Percentiles rank a stretch among this genome's conserved stretches.
These are phyloP conservation scores for Trypanosoma caninum DNA, from an alignment of 208 protist genomes.

Conservation along the genomic window DNA sequence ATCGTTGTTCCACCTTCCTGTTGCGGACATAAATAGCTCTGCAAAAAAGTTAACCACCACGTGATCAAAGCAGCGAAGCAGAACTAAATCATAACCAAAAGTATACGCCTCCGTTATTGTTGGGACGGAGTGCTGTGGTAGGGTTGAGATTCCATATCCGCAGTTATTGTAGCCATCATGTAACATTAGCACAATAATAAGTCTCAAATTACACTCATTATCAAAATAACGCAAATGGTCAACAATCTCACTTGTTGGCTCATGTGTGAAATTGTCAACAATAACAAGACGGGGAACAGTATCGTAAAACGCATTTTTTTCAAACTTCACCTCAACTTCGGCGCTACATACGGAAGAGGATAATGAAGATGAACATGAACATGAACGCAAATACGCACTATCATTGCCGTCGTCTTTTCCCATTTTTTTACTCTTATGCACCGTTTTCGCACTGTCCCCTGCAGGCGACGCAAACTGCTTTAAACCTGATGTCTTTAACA, in stretches of 20 bases:
- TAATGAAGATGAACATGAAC: too few species aligned
- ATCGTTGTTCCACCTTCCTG: slow-evolving; percentile 73
- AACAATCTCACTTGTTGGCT: slow-evolving; percentile 64
- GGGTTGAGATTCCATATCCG: slow-evolving; percentile 38
- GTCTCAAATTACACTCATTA: slow-evolving; percentile 49
- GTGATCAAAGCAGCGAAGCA: slow-evolving; percentile 74
- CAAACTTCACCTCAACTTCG: slow-evolving; percentile 4
- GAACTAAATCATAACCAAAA: slow-evolving; percentile 74
- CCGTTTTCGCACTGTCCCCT: too few species aligned
- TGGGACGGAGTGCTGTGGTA: slow-evolving; percentile 40
- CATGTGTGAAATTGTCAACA: slow-evolving; percentile 81
- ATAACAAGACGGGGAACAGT: slow-evolving; percentile 63
- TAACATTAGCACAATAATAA: slow-evolving; percentile 70
- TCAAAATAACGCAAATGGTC: slow-evolving; percentile 69
- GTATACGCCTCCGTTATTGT: slow-evolving; percentile 59
- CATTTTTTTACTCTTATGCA: not conserved
- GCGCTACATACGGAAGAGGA: slow-evolving; percentile 41
- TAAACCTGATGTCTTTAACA: too few species aligned
- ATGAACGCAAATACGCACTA: too few species aligned
- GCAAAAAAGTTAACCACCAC: slow-evolving; percentile 74
- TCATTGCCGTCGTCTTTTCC: not conserved
- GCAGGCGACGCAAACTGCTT: too few species aligned
- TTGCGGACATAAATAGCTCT: slow-evolving; percentile 59
- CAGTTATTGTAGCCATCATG: slow-evolving; percentile 17
- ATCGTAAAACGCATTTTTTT: slow-evolving; percentile 28